Evolutionary conservation across 768 basidiomycete genomes (phyloP).

Genomic region (Russula vinacea): DNA sequence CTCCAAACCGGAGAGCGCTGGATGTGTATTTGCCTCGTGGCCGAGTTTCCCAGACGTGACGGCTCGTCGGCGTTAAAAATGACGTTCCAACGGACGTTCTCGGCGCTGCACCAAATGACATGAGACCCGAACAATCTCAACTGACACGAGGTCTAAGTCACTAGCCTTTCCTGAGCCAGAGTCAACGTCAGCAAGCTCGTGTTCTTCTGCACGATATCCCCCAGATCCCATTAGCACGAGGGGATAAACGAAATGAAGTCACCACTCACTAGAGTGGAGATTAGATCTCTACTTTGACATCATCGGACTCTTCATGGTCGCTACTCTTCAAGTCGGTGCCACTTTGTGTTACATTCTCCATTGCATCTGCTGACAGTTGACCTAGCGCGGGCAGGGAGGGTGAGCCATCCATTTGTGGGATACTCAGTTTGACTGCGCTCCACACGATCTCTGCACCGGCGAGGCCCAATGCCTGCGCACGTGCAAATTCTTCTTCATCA

Average conservation of each 20-base stretch:
- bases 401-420: conserved; percentile 33
- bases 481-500: conserved; percentile 42
- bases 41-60: not conserved
- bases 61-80: not conserved
- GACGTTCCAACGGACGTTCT: conserved; percentile 3
- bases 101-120: not conserved
- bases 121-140: not conserved
- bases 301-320: conserved; percentile 35
- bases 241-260: not conserved
- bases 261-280: not conserved
- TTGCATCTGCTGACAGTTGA: not conserved
- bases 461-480: conserved; percentile 51
- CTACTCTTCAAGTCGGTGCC: conserved; percentile 17
- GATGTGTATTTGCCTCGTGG: conserved; percentile 10
- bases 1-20: conserved; percentile 1
- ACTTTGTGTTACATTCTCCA: conserved; percentile 10
- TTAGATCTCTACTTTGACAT: conserved; percentile 45
- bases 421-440: conserved; percentile 45
- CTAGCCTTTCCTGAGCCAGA: not conserved
- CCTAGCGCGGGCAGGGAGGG: not conserved
- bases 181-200: not conserved
- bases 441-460: conserved; percentile 49
- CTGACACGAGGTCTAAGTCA: not conserved
- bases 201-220: not conserved
- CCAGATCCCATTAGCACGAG: not conserved